Evolutionary conservation across 345 rosid genomes (phyloP), one percentile per base, ranked within the genome.

Genomic region (Trapa incisa): DNA sequence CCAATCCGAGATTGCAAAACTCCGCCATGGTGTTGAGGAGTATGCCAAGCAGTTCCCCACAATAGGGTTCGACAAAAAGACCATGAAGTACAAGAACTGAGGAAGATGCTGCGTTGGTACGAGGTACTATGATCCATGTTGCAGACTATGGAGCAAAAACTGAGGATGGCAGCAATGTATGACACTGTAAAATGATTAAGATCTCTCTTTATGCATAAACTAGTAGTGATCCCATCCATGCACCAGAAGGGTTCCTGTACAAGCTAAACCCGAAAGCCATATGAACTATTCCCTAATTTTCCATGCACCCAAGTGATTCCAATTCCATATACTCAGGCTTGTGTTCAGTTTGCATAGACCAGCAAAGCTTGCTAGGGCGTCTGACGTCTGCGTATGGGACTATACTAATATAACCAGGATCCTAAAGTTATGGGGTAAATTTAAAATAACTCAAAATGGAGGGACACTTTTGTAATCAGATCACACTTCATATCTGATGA

Each of bases 71-170:
- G 96, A 89, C 57, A 94, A 94, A 75, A 89, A 78, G 80, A 84
- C 97, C 75, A 94, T 94, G 97, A 94, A 94, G 81, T 91, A 91
- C 89, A 89, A 91, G 82, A 89, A 87, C 78, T 91, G 79, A 94
- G 66, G 60, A 32, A 37, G 60, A 45, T 54, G 11, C 12, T 1
- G 5, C 8, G 32, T 22, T 22, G 35, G 33, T 22, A 22, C 9
- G 60, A n/a, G 60, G 60, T 54, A 5, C n/a, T 54, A 33, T 10
- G 15, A 29, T 54, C 60, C 60, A 54, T 8, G 17, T n/a, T 22
- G 29, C 29, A 22, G 63, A 3, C 33, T 8, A 58, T 29, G 63
- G 63, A 35, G 10, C 38, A 58, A 32, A 38, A 2, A 36, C 37
- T 32, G 38, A 22, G 29, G 37, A 57, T 57, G 37, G 17, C 22